These are phyloP conservation scores for Chionographis japonica DNA, from an alignment of 106 monocot species.

Conservation along the genomic window DNA sequence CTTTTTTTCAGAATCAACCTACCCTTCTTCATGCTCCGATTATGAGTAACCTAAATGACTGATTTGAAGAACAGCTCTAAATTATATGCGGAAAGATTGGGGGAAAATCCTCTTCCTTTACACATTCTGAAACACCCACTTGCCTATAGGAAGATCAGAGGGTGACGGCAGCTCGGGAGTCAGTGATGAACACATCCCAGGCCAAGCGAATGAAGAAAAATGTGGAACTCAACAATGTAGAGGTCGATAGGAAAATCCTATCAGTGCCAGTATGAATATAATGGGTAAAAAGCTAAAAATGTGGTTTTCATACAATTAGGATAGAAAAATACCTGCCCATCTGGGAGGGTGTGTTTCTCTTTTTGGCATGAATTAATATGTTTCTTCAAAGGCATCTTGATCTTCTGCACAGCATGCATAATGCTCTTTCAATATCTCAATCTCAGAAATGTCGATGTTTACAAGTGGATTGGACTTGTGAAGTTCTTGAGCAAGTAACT, in stretches of 20 bases:
- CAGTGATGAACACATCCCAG: too few species aligned
- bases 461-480: slow-evolving; percentile 65
- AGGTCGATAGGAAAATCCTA: neutral
- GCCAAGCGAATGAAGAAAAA: too few species aligned
- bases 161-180: too few species aligned
- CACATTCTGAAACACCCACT: too few species aligned
- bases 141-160: too few species aligned
- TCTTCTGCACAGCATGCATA: slow-evolving; percentile 77
- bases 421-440: slow-evolving; percentile 84
- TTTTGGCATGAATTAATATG: slow-evolving; percentile 38
- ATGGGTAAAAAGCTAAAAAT: neutral
- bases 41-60: too few species aligned
- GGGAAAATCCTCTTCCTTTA: too few species aligned
- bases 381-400: slow-evolving; percentile 55
- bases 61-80: too few species aligned
- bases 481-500: slow-evolving; percentile 75
- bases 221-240: too few species aligned
- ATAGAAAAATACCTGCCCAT: slow-evolving; percentile 68
- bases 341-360: slow-evolving; percentile 82
- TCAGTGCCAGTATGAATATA: neutral
- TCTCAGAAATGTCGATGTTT: slow-evolving; percentile 63
- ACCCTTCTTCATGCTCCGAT: too few species aligned
- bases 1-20: too few species aligned
- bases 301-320: neutral
- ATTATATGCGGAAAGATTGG: too few species aligned